Conservation (phyloP, 495 filamentous ascomycete species). For the Cladorrhinum samala region DNA sequence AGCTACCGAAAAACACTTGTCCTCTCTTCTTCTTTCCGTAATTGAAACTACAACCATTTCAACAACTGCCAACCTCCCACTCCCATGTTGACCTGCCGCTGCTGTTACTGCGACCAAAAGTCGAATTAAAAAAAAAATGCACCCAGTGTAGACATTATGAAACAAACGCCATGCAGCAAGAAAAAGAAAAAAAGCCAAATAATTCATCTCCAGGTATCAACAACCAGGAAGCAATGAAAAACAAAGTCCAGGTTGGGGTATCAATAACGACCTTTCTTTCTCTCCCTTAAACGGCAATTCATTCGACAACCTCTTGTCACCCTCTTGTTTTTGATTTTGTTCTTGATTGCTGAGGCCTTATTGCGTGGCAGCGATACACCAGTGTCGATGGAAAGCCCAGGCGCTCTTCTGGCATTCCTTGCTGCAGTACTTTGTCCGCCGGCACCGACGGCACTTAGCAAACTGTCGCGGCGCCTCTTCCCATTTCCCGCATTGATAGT, state of each 20-base stretch:
- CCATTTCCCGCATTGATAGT: conserved; percentile 97
- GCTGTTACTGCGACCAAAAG: too few relatives aligned
- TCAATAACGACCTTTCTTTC: conserved; percentile 27
- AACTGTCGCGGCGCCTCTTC: conserved; percentile 94
- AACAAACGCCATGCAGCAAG: neutral
- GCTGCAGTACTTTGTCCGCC: conserved; percentile 98
- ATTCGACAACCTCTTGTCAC: neutral
- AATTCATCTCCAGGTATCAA: neutral
- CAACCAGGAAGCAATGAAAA: neutral
- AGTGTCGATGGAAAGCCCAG: conserved; percentile 96
- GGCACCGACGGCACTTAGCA: conserved; percentile 93
- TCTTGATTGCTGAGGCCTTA: conserved; percentile 18
- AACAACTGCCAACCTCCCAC: too few relatives aligned
- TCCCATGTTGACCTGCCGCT: too few relatives aligned
- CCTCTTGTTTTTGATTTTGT: neutral
- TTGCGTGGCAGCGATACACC: conserved; percentile 76
- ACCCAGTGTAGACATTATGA: neutral
- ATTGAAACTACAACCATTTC: too few relatives aligned
- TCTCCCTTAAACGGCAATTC: neutral
- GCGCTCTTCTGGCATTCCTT: conserved; percentile 99
- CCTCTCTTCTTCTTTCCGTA: too few relatives aligned
- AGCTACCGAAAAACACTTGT: too few relatives aligned
- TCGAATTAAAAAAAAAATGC: too few relatives aligned
- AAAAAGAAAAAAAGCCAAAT: conserved; percentile 1
- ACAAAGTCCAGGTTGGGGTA: conserved; percentile 25